Percentiles rank a stretch among this genome's conserved stretches.
phyloP scores from a whole-genome alignment of 2,329 filamentous ascomycete species.

The Pyrenochaeta sp. region DNA sequence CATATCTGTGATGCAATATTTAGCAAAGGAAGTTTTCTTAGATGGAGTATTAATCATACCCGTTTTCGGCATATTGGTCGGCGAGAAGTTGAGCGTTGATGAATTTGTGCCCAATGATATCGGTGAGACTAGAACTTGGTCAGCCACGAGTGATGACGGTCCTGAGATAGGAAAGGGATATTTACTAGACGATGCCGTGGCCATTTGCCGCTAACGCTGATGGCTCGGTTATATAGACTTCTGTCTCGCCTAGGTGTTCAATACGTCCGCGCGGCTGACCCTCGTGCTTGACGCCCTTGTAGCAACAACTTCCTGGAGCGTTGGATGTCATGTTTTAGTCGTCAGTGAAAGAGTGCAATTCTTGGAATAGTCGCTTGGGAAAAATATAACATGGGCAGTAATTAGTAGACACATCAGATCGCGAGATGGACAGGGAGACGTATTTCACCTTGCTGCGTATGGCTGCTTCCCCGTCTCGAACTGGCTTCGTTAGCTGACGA shows the following conservation, averaged over 20 bases:
- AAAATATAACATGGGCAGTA: no score
- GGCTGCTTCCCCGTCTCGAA: no score
- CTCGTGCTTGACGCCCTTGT: not conserved
- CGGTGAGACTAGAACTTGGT: not conserved
- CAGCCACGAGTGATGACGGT: not conserved
- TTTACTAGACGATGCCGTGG: not conserved
- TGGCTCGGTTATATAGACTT: not conserved
- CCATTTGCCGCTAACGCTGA: not conserved
- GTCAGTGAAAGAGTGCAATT: no score
- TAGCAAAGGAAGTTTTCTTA: no score
- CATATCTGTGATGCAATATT: slow-evolving; percentile 25
- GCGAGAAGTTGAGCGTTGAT: not conserved
- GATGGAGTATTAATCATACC: no score
- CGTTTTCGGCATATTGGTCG: not conserved
- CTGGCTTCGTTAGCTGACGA: no score
- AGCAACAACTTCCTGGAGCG: not conserved
- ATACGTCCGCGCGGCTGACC: not conserved
- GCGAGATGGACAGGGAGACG: no score
- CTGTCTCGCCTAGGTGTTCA: not conserved
- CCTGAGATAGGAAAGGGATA: no score
- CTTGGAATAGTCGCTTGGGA: no score
- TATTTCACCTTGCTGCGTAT: no score
- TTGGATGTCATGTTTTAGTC: not conserved
- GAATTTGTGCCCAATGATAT: not conserved
- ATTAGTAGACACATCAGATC: no score